Evolutionary conservation across 2,329 filamentous ascomycete species (phyloP), one percentile per base, ranked within the genome.

Genomic region (Phyllosticta ampelicida): DNA sequence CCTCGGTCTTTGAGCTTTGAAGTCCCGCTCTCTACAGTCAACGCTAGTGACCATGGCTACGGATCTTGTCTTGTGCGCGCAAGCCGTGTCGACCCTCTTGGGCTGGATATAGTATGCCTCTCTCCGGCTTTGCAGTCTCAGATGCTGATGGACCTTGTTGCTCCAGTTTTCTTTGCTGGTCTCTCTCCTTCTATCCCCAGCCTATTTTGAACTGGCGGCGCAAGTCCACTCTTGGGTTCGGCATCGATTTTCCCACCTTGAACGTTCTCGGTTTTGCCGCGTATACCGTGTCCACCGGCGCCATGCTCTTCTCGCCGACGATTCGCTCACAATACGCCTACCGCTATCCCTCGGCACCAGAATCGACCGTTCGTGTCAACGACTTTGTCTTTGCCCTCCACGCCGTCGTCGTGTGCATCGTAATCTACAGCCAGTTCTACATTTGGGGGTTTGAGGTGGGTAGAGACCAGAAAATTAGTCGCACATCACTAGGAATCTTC

Each of bases 171-270:
- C 59, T 73, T 20, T 63, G 62, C 59, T 73, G 71, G 71, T 92
- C 88, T 11, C 75, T 86, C 16, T 95, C 90, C 16, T 97, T 96
- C 75, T 97, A 97, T 71, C 91, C 92, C 1, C 94, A 97, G 70
- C 84, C 87, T 6, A 74, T 95, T 61, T 80, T 90, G 62, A 97
- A 96, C 78, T 86, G 80, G 70, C 78, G 77, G 28, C 86, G 90
- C 56, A 82, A 83, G 59, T 87, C 89, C 9, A 96, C 91, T 4
- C 80, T 83, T 19, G 94, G 94, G 48, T 85, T 92, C 4, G 89
- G 90, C 0, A 86, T 95, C 63, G 91, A 96, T 71, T 96, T 95
- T 67, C 90, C 90, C 18, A 79, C 87, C 18, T 78, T 90, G 65
- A 94, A 94, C 72, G 68, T 79, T 48, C 70, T 80, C 77, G 87